A percentile compares a stretch with the other conserved stretches of the same genome.
These are phyloP conservation scores for Cadophora luteo-olivacea DNA, from an alignment of 2,329 filamentous ascomycete genomes.

Conservation along the genomic window DNA sequence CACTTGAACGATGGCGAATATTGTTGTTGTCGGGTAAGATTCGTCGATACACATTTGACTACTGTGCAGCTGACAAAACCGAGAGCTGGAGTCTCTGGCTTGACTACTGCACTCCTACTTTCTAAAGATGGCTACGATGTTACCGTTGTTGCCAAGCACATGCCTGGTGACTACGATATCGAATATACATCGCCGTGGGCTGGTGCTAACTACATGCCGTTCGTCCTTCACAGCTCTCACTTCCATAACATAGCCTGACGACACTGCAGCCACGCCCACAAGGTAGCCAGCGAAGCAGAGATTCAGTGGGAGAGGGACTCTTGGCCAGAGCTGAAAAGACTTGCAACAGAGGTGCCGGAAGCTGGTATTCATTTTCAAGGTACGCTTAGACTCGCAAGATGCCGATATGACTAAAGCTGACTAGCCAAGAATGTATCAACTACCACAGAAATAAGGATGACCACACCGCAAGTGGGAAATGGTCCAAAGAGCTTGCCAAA, in stretches of 20 bases:
- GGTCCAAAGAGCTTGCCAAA: constrained; percentile 8
- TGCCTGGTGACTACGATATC: constrained; percentile 91
- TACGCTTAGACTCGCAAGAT: constrained; percentile 37
- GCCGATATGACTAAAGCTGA: not conserved
- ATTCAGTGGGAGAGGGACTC: constrained; percentile 64
- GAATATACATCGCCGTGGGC: constrained; percentile 92
- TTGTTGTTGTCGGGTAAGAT: constrained; percentile 48
- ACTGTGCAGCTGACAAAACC: not conserved
- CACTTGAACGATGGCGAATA: constrained; percentile 41
- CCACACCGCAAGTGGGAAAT: constrained; percentile 9
- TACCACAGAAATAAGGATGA: constrained; percentile 15
- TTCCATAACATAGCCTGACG: not conserved
- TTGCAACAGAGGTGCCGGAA: constrained; percentile 71
- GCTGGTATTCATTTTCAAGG: constrained; percentile 83
- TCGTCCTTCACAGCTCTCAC: constrained; percentile 9
- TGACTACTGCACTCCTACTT: constrained; percentile 68
- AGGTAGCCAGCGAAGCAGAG: constrained; percentile 10
- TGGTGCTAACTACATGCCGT: constrained; percentile 81
- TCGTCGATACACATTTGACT: not conserved
- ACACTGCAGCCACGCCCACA: not conserved
- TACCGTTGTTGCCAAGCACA: constrained; percentile 82
- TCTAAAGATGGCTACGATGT: constrained; percentile 65
- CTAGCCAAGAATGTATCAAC: not conserved
- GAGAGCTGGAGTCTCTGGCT: constrained; percentile 69
- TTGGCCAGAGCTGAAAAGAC: constrained; percentile 65